Conservation (phyloP, 2,329 filamentous ascomycete species). For the Trichothecium roseum region DNA sequence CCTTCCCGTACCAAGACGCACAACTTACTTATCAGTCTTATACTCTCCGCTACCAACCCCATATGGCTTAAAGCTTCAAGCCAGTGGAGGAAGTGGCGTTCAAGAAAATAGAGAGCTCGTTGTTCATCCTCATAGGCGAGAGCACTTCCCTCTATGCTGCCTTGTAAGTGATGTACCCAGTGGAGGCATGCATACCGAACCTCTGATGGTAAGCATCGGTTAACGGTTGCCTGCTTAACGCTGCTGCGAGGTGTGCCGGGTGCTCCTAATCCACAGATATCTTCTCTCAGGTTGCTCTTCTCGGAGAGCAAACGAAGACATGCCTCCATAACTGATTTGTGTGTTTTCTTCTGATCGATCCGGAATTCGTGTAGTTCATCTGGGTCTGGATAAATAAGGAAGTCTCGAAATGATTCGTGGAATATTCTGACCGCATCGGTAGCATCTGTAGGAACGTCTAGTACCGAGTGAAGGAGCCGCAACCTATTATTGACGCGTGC, state of each 20-base stretch:
- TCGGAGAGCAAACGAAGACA: neutral
- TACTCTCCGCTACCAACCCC: too few species aligned
- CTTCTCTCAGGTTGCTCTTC: neutral
- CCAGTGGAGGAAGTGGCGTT: neutral
- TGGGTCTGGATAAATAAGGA: neutral
- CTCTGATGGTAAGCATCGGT: neutral
- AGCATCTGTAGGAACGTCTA: neutral
- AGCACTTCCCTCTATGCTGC: too few species aligned
- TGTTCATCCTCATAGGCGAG: neutral
- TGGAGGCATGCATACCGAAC: slow-evolving; percentile 1
- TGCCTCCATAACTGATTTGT: too few species aligned
- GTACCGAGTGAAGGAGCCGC: neutral
- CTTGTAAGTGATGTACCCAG: neutral
- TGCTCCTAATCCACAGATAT: neutral
- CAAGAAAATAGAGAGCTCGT: neutral
- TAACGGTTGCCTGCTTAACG: neutral
- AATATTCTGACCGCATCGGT: neutral
- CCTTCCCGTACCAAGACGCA: too few species aligned
- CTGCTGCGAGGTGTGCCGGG: neutral
- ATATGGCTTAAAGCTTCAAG: slow-evolving; percentile 1
- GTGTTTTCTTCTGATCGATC: neutral
- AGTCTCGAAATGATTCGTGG: neutral
- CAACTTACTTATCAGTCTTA: too few species aligned
- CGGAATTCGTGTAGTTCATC: neutral
- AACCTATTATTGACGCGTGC: neutral